A percentile compares a stretch with the other conserved stretches of the same genome.
These are phyloP conservation scores for Gossypium aridum DNA, from an alignment of 441 rosid genomes.

Conservation along the genomic window DNA sequence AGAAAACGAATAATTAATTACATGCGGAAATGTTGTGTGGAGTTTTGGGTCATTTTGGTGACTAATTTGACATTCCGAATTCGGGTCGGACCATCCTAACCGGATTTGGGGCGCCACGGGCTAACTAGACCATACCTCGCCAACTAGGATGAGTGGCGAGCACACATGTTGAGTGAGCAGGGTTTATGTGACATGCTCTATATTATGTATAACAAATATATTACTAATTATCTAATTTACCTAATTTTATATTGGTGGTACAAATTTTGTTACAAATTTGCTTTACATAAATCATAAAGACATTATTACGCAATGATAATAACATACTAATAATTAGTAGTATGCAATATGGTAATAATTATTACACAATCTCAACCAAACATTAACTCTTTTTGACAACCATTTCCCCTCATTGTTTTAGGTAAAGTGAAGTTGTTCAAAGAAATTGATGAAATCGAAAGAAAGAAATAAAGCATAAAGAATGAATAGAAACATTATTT, in stretches of 20 bases:
- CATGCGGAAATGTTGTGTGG: no score
- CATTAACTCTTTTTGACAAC: background rate
- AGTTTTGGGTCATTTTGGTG: no score
- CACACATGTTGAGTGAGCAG: no score
- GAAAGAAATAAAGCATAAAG: background rate
- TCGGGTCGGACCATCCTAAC: no score
- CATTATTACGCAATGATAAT: background rate
- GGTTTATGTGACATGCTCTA: no score
- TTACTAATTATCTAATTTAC: background rate
- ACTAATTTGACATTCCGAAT: no score
- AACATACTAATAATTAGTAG: background rate
- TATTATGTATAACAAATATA: no score
- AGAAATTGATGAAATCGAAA: background rate
- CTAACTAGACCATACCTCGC: no score
- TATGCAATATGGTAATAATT: background rate
- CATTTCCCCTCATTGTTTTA: constrained; percentile 6
- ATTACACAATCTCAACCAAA: background rate
- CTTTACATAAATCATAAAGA: background rate
- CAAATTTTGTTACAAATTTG: background rate
- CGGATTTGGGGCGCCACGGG: no score
- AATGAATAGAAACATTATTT: background rate
- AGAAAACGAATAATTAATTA: no score
- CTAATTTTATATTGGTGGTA: background rate
- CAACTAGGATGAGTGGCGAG: no score
- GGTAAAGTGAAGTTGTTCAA: background rate